phyloP scores from a whole-genome alignment of 495 filamentous ascomycete species.

The Neurospora pannonica region DNA sequence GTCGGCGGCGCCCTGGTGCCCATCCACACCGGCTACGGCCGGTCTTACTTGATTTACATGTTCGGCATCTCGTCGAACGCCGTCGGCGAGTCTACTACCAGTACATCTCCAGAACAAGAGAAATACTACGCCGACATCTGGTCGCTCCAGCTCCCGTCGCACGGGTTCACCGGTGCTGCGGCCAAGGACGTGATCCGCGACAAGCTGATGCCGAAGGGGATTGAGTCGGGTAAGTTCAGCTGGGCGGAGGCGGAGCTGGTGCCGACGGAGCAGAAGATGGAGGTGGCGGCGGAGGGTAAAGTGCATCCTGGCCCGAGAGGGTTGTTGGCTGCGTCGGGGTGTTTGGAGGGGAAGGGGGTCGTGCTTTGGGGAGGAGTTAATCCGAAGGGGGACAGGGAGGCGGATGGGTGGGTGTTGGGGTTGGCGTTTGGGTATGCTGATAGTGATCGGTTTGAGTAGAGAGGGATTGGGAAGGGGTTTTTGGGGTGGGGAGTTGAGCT shows the following conservation, averaged over 20 bases:
- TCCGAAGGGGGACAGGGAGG: conserved; percentile 37
- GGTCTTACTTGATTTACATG: conserved; percentile 44
- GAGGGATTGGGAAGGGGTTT: neutral
- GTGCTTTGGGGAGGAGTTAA: conserved; percentile 46
- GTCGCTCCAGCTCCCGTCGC: conserved; percentile 42
- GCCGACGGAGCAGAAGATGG: conserved; percentile 27
- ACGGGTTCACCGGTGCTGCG: conserved; percentile 34
- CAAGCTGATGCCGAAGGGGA: conserved; percentile 21
- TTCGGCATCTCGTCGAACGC: conserved; percentile 26
- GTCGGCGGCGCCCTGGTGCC: conserved; percentile 35
- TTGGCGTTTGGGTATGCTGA: conserved; percentile 26
- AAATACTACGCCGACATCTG: conserved; percentile 36
- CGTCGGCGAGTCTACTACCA: neutral
- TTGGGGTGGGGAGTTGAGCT: neutral
- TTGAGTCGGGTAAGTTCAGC: conserved; percentile 28
- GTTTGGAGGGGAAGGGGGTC: conserved; percentile 31
- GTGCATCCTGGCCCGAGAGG: conserved; percentile 43
- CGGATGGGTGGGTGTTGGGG: conserved; percentile 43
- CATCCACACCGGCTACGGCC: conserved; percentile 39
- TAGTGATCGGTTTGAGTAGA: conserved; percentile 16
- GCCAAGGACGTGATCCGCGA: conserved; percentile 41
- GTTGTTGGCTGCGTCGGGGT: conserved; percentile 35
- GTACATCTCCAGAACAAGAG: conserved; percentile 1
- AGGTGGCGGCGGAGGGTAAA: conserved; percentile 26
- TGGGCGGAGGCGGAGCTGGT: conserved; percentile 43